Evolutionary conservation across 2,329 filamentous ascomycete species (phyloP), one percentile per base, ranked within the genome.

Genomic region (Trichoderma koningiopsis): DNA sequence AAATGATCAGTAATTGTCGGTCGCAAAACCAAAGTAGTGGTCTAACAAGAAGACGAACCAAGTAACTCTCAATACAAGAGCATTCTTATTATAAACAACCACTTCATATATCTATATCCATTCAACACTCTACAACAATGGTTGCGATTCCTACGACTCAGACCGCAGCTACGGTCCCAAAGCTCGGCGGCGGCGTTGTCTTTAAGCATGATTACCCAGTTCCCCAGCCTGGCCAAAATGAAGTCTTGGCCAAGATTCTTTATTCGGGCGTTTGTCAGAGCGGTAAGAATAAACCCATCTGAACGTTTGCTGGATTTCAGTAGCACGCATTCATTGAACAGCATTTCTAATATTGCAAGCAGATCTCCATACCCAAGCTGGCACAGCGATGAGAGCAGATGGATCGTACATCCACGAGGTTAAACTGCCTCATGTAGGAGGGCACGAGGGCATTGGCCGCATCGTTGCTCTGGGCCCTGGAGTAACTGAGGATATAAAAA

Each of bases 211-310:
- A 72, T 19, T 72, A 72, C 49, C 70, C 71, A 7, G 71, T 72
- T 27, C 69, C 71, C 1, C 71, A 72, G 33, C 67, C 70, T 7
- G 71, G 69, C 0, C 56, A 71, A 16, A 72, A 72, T 57, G 71
- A 72, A 63, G 68, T 72, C 16, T 24, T 72, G 10, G 71, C 71
- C 55, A 72, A 72, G 22, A 68, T 72, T 14, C 69, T 72, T 4
- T 72, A 72, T 47, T 68, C 71, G 1, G 70, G 70, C 4, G 71
- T 72, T 29, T 72, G 71, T 11, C 70, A 72, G 22, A 72, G 71
- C 22, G 71, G 71, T 72, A 40, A 59, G 70, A 22, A 11, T 19
- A 11, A 13, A 58, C 1, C 13, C 19, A n/a, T 19, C 24, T 35
- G n/a, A 13, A 63, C 10, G 14, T 22, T n/a, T 16, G 3, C 14